Base-by-base conservation (phyloP, 805 yeast genomes). In the Lipomyces anomalus region DNA sequence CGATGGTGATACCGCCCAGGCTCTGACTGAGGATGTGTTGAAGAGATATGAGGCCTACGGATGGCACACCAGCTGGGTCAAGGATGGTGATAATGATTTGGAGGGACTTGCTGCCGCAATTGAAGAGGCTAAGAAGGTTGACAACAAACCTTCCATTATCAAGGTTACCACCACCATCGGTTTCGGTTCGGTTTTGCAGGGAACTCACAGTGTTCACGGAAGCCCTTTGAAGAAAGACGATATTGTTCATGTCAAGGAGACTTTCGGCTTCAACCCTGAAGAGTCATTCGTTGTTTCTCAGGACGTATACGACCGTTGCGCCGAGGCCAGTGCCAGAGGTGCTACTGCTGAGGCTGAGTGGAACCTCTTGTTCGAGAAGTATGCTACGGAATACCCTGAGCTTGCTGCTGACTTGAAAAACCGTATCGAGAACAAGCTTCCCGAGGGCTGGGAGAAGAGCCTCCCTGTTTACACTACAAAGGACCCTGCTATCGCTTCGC, bases 181-280 rank as follows among this genome's bases (percentile, higher is more conserved):
- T 68, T 89, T 65, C 72, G 97, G 98, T 63, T 92, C 97, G 42
- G 66, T 79, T 60, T 69, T 73, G 56, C 79, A 77, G 59, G 97
- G 97, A 61, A 78, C 95, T 52, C 90, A 84, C 70, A 73, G 82
- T 60, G 97, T 92, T 46, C 98, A 92, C 72, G 98, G 98, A 70
- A 73, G 95, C 56, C 95, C 98, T 61, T 78, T 90, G 70, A 88
- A 89, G 78, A 72, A 88, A 39, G 97, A 88, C 63, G 98, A 90
- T 65, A 76, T 89, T 62, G 79, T 74, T 61, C 95, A 87, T 69
- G 74, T 90, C 69, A 92, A 88, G 77, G 67, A 71, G 62, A 74
- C 76, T 64, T 81, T 79, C 61, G 97, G 97, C 48, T 89, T 90
- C 76, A 76, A 88, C 78, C 94, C 97, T 55, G 79, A 76, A 39